phyloP scores from a whole-genome alignment of 2,329 filamentous ascomycete genomes.

The Cytospora piceicola region DNA sequence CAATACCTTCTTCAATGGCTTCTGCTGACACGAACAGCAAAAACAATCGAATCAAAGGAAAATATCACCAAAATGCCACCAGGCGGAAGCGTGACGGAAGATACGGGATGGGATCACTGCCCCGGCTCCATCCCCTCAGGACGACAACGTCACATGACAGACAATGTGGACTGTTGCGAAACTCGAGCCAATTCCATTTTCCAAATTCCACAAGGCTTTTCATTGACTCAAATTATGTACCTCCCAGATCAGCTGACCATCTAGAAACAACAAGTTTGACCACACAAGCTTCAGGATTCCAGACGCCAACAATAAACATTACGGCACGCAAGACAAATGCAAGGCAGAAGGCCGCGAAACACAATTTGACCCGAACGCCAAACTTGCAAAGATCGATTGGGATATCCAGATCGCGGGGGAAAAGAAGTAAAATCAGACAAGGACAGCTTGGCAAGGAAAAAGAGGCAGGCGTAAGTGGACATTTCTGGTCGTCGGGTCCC shows the following conservation, averaged over 20 bases:
- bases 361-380: constrained; percentile 8
- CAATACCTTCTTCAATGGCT: background rate
- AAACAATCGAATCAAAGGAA: background rate
- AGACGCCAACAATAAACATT: background rate
- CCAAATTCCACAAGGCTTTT: background rate
- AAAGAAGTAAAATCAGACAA: background rate
- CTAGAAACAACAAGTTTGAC: background rate
- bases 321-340: background rate
- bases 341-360: background rate
- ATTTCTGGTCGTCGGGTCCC: background rate
- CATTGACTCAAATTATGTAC: background rate
- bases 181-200: background rate
- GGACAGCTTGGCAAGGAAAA: background rate
- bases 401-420: constrained; percentile 2
- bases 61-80: background rate
- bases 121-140: background rate
- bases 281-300: background rate
- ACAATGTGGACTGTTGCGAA: background rate
- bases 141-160: background rate
- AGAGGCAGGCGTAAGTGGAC: background rate
- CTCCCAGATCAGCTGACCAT: background rate
- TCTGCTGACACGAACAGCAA: background rate
- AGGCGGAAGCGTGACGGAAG: background rate
- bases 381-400: constrained; percentile 13
- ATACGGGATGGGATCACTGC: background rate